Percentiles rank a stretch among this genome's conserved stretches.
phyloP scores from a whole-genome alignment of 495 filamentous ascomycete genomes.

The Penicillium coprophilum region DNA sequence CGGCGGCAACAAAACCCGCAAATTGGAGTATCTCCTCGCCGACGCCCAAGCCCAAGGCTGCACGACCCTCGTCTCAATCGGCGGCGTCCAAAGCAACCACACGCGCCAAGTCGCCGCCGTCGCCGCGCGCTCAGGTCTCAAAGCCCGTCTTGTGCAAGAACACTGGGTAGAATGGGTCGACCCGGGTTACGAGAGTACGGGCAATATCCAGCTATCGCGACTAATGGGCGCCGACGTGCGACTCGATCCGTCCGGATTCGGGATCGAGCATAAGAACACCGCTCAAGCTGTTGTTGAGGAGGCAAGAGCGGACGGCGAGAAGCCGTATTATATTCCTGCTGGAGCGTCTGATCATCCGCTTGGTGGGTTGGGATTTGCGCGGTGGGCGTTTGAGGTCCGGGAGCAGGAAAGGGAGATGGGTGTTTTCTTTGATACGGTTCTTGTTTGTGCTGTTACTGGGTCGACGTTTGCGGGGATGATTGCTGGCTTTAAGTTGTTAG shows the following conservation, averaged over 20 bases:
- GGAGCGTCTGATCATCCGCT: constrained; percentile 66
- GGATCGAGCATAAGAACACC: constrained; percentile 60
- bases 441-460: constrained; percentile 64
- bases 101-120: constrained; percentile 62
- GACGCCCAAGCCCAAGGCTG: constrained; percentile 54
- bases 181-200: constrained; percentile 52
- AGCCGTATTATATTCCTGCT: constrained; percentile 64
- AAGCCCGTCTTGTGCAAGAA: constrained; percentile 58
- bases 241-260: constrained; percentile 51
- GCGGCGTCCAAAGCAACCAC: constrained; percentile 67
- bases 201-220: constrained; percentile 62
- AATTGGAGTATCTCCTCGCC: constrained; percentile 61
- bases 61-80: constrained; percentile 60
- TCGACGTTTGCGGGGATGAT: constrained; percentile 63
- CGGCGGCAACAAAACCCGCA: constrained; percentile 66
- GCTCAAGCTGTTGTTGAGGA: constrained; percentile 48
- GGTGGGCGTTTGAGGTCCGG: constrained; percentile 62
- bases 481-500: constrained; percentile 59
- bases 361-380: constrained; percentile 62
- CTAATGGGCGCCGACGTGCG: constrained; percentile 60
- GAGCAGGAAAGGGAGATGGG: constrained; percentile 57
- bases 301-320: constrained; percentile 44
- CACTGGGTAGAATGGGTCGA: constrained; percentile 60
- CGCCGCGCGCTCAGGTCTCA: constrained; percentile 51
- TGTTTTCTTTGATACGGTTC: constrained; percentile 57